Evolutionary conservation across 306 rosid genomes (phyloP).

Genomic region (Vigna nakashimae): DNA sequence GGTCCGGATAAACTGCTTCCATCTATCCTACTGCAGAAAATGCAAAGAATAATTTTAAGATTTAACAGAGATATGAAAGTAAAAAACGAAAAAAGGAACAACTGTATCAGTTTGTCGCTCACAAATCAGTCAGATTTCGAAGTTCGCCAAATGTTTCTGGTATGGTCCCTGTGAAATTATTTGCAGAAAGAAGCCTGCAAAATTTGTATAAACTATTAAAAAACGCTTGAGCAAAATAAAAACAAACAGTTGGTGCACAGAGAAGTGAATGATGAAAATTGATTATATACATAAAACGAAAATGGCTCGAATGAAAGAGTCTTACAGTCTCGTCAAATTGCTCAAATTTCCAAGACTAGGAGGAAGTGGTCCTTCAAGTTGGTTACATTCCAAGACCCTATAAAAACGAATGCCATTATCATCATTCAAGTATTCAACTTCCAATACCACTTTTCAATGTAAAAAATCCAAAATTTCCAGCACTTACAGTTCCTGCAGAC

Average conservation of each 20-base stretch:
- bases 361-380: conserved; percentile 71
- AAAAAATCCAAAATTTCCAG: not conserved
- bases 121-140: conserved; percentile 71
- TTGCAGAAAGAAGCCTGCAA: conserved; percentile 65
- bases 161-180: conserved; percentile 74
- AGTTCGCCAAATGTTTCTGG: conserved; percentile 66
- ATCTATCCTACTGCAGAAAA: conserved; percentile 75
- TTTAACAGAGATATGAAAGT: not conserved
- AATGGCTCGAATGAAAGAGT: conserved; percentile 1
- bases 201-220: conserved; percentile 13
- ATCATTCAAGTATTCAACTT: conserved; percentile 9
- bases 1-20: conserved; percentile 70
- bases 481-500: conserved; percentile 68
- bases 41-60: conserved; percentile 33
- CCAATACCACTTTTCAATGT: not conserved
- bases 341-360: conserved; percentile 62
- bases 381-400: conserved; percentile 73
- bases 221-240: not conserved
- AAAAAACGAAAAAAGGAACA: not conserved
- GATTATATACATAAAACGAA: not conserved
- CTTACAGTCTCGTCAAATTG: conserved; percentile 70
- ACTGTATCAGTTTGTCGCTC: conserved; percentile 44
- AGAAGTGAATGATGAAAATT: not conserved
- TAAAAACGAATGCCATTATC: conserved; percentile 30
- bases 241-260: not conserved